A percentile compares a stretch with the other conserved stretches of the same genome.
Evolutionary conservation across 1,139 yeast genomes (phyloP).

Genomic region (Saccharomyces pastorianus): DNA sequence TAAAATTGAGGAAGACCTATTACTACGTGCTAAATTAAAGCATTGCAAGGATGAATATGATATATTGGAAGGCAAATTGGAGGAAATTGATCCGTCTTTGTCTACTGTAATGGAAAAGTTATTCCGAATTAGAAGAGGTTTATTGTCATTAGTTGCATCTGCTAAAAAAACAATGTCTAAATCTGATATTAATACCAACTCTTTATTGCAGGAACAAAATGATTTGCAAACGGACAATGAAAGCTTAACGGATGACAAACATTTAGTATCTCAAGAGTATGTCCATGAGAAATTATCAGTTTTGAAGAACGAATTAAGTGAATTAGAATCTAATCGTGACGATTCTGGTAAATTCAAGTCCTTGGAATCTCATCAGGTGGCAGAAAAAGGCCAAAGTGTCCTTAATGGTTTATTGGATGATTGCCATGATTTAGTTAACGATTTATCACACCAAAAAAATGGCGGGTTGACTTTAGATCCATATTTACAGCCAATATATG

Average conservation of each 20-base stretch:
- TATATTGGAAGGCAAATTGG: conserved; percentile 46
- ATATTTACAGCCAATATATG: conserved; percentile 43
- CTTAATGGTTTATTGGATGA: conserved; percentile 72
- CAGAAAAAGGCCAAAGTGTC: conserved; percentile 49
- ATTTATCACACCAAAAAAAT: conserved; percentile 53
- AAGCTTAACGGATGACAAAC: conserved; percentile 9
- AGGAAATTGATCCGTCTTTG: conserved; percentile 49
- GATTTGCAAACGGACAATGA: conserved; percentile 29
- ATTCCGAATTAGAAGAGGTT: conserved; percentile 46
- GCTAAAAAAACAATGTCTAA: conserved; percentile 15
- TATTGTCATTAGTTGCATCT: conserved; percentile 42
- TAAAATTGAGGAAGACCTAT: conserved; percentile 47
- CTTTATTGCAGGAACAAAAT: neutral
- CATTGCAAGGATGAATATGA: conserved; percentile 50
- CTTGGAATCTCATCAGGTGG: conserved; percentile 31
- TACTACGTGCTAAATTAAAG: conserved; percentile 51
- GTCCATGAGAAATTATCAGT: conserved; percentile 30
- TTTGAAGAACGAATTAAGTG: conserved; percentile 35
- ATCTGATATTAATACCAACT: neutral
- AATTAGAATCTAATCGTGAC: conserved; percentile 38
- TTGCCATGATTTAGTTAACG: conserved; percentile 66
- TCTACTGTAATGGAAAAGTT: conserved; percentile 45
- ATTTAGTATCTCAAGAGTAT: conserved; percentile 16
- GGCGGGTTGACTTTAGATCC: conserved; percentile 41
- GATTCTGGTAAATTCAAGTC: conserved; percentile 40